These are phyloP conservation scores for Diaporthe caulivora DNA, from an alignment of 2,329 filamentous ascomycete genomes.

Conservation along the genomic window DNA sequence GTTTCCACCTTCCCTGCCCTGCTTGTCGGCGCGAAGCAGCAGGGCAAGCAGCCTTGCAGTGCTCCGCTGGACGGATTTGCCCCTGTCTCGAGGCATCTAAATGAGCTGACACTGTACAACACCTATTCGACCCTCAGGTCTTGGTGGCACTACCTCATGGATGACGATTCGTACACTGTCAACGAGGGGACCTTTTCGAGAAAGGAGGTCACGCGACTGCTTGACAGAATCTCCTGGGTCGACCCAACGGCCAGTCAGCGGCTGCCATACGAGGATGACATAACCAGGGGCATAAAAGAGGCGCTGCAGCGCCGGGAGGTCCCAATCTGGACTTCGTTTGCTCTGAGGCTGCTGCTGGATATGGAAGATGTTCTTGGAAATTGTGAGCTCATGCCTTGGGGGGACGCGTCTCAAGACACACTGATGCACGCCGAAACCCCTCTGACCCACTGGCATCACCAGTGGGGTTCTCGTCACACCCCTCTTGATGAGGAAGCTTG, in stretches of 20 bases:
- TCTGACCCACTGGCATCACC: conserved; percentile 16
- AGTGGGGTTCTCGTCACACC: background rate
- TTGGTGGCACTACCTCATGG: background rate
- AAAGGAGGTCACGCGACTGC: background rate
- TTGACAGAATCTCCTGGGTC: background rate
- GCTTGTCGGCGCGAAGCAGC: conserved; percentile 10
- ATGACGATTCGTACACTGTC: background rate
- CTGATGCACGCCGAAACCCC: background rate
- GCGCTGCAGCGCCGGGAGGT: background rate
- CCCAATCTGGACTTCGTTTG: conserved; percentile 9
- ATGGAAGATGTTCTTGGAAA: background rate
- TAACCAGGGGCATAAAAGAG: conserved; percentile 5
- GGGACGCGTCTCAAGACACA: background rate
- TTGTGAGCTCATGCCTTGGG: background rate
- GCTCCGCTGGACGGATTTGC: background rate
- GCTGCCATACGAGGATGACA: conserved; percentile 6
- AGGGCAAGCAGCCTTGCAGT: background rate
- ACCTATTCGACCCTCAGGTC: background rate
- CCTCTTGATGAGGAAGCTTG: background rate
- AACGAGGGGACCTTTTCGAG: background rate
- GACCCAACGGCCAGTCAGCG: no score
- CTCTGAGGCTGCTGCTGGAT: conserved; percentile 7
- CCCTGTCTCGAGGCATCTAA: background rate
- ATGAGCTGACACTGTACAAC: conserved; percentile 18
- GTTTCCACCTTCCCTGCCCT: conserved; percentile 17